Conservation (phyloP, 371 early-diverging fungal species). For the Mucor piriformis region DNA sequence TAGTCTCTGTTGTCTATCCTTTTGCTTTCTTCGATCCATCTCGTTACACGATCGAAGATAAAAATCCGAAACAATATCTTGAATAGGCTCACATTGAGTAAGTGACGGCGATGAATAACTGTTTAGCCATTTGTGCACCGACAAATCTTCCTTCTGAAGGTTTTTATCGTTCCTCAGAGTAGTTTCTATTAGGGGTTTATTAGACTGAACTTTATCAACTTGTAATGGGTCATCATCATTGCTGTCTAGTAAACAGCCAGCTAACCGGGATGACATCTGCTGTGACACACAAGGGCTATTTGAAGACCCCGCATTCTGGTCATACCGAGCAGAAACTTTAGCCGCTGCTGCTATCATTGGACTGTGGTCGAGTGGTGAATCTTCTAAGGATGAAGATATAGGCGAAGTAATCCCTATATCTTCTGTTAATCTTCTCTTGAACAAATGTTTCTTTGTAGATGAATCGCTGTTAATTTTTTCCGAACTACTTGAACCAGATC, state of each 20-base stretch:
- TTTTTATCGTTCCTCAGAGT: no score
- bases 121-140: neutral
- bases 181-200: no score
- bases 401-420: neutral
- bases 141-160: no score
- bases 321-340: neutral
- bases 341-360: neutral
- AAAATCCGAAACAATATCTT: conserved; percentile 4
- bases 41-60: conserved; percentile 2
- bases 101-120: neutral
- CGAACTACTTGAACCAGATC: neutral
- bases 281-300: neutral
- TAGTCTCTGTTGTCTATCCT: conserved; percentile 35
- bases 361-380: neutral
- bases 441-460: neutral
- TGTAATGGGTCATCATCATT: neutral
- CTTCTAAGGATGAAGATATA: neutral
- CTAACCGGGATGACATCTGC: neutral
- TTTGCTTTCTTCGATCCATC: conserved; percentile 7
- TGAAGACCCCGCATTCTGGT: neutral
- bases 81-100: neutral
- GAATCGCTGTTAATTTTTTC: neutral
- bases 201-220: neutral
- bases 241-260: neutral
- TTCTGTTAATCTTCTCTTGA: neutral